Evolutionary conservation across 768 basidiomycete species (phyloP).

Genomic region (Rhodotorula diobovata): DNA sequence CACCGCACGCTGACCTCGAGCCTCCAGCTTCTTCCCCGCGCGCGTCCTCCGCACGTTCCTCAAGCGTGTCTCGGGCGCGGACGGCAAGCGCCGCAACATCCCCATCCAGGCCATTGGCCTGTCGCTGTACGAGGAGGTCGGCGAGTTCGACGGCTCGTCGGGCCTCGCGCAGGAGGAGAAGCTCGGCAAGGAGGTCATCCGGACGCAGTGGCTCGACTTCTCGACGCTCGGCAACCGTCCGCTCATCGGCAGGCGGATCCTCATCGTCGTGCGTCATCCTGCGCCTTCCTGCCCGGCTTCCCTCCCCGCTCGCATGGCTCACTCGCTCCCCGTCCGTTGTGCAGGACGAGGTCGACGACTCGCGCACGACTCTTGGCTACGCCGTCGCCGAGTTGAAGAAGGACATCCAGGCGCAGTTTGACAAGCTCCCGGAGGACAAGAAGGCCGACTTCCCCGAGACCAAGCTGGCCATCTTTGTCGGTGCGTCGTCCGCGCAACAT

Average conservation of each 20-base stretch:
- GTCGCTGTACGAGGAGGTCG: slow-evolving; percentile 83
- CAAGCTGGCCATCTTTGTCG: slow-evolving; percentile 83
- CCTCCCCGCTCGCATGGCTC: too few relatives aligned
- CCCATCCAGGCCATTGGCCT: slow-evolving; percentile 71
- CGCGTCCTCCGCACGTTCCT: slow-evolving; percentile 60
- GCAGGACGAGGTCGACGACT: slow-evolving; percentile 51
- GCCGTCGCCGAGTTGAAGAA: slow-evolving; percentile 81
- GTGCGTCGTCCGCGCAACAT: too few relatives aligned
- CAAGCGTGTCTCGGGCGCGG: slow-evolving; percentile 68
- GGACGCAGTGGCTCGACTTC: slow-evolving; percentile 85
- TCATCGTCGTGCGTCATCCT: slow-evolving; percentile 60
- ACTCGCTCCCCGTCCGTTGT: too few relatives aligned
- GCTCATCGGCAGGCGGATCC: slow-evolving; percentile 70
- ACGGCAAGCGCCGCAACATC: slow-evolving; percentile 57
- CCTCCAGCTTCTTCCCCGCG: slow-evolving; percentile 81
- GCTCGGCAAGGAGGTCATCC: slow-evolving; percentile 70
- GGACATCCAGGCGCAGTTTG: slow-evolving; percentile 59
- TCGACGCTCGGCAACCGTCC: slow-evolving; percentile 52
- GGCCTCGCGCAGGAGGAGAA: slow-evolving; percentile 40
- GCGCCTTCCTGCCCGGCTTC: not conserved
- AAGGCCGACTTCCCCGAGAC: slow-evolving; percentile 64
- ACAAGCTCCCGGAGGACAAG: slow-evolving; percentile 28
- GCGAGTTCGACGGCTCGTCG: slow-evolving; percentile 24
- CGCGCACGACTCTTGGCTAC: slow-evolving; percentile 58
- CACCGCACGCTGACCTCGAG: not conserved